Evolutionary conservation across 169 alveolate genomes (phyloP), one percentile per base, ranked within the genome.

Genomic region (Eimeria praecox): DNA sequence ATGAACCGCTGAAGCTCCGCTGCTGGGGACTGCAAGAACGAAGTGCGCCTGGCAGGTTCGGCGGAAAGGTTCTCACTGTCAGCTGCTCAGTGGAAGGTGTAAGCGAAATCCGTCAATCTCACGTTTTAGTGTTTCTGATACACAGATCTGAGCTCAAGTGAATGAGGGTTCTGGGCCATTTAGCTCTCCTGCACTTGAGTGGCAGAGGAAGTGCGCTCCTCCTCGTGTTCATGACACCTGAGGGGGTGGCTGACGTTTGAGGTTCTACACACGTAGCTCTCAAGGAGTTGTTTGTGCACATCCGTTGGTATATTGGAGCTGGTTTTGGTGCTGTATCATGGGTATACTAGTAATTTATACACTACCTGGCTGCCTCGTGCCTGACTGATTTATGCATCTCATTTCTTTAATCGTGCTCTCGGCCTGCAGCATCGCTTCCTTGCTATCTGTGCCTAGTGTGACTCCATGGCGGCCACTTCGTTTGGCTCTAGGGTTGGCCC

Each of bases 21-120:
- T 92, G 95, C 54, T 86, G 92, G 71, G 95, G 95, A n/a, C 52
- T 92, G 82, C 92, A 92, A 52, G 95, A 92, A 44, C 56, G 95
- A 46, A 92, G 64, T 30, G 95, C 95, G 0, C 95, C 95, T 46
- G 95, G 95, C 71, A 77, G 95, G 46, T 78, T 92, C 66, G 95
- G 95, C 33, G 95, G 95, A n/a, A 92, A 92, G 64, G 95, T 92
- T n/a, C 86, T 92, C 46, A 92, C 95, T 35, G 95, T 92, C 49
- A 56, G 92, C 56, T 92, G 95, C 95, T 86, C 95, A 33, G 86
- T 92, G 83, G 75, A 86, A 59, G 90, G 88, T 46, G 95, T 92
- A 44, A 33, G 95, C 59, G 49, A 33, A 46, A 40, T 18, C 42
- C 38, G 5, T 2, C 46, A 18, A 49, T 73, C 33, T 73, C 56